Base-by-base conservation (phyloP, 495 filamentous ascomycete species). In the Neurospora sp. region DNA sequence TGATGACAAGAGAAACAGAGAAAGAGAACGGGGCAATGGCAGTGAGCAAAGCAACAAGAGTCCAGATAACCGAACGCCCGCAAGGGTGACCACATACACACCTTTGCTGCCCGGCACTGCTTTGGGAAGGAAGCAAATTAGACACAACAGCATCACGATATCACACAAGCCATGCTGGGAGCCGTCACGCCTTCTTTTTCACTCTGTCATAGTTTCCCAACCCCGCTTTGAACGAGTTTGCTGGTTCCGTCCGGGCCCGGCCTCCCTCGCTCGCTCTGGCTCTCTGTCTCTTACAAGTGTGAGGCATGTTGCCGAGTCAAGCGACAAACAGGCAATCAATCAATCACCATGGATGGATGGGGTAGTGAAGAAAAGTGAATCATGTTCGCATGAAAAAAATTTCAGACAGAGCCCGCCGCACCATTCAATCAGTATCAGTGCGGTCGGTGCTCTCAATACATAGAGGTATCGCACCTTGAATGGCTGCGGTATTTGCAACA, bases 121-220 rank as follows among this genome's bases (percentile, higher is more conserved):
- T 71, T 42, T 71, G 41, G 40, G 70, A 48, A 37, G 70, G 39
- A 71, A 68, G 42, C 31, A 71, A 71, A 73, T 40, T 68, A 22
- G 39, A 73, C 73, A 71, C 73, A 69, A 71, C 73, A 69, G 59
- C 75, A 73, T 76, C 59, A 37, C 59, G 53, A 75, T 71, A 75
- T 74, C 75, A 72, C 75, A 76, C 70, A 73, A 69, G 53, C 73
- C 68, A 73, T 75, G 75, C 73, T 66, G 66, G 71, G 61, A 75
- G 74, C 75, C 75, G 75, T 35, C 9, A 66, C 53, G 53, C 53
- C 53, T 66, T 46, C 68, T 40, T 10, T 20, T 35, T 35, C 38
- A 41, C 6, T 11, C 20, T 27, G 20, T 53, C 11, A 53, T 59
- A 66, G 2, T 66, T 16, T 66, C 27, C 53, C 53, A 61, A 61